Percentiles rank a stretch among this genome's conserved stretches.
phyloP scores from a whole-genome alignment of 208 protist species.

The Acanthamoeba lenticulata region DNA sequence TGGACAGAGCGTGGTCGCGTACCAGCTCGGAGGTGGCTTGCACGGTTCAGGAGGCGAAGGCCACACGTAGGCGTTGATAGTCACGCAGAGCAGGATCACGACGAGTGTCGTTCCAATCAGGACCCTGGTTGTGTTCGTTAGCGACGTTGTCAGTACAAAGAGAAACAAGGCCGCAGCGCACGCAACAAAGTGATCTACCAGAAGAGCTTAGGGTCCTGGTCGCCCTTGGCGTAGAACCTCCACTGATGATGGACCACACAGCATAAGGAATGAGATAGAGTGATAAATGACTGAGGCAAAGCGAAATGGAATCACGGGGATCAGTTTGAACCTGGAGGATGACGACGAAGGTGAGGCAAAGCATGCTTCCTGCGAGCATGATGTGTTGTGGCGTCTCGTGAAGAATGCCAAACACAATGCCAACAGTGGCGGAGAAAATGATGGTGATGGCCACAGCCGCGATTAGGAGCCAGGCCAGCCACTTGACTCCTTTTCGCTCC shows the following conservation, averaged over 20 bases:
- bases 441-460: not conserved
- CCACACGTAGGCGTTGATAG: slow-evolving; percentile 57
- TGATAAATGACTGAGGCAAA: not conserved
- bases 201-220: slow-evolving; percentile 48
- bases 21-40: not conserved
- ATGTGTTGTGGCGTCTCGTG: slow-evolving; percentile 21
- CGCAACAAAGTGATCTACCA: not conserved
- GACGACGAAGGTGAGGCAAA: slow-evolving; percentile 2
- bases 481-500: not conserved
- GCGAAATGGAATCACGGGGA: not conserved
- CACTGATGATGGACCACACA: not conserved
- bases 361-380: not conserved
- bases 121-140: not conserved
- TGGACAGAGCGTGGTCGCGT: not conserved
- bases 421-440: not conserved
- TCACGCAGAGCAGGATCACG: not conserved
- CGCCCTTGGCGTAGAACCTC: slow-evolving; percentile 6
- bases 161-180: not conserved
- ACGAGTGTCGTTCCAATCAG: not conserved
- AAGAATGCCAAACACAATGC: slow-evolving; percentile 25
- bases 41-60: not conserved
- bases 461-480: not conserved
- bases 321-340: not conserved
- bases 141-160: not conserved
- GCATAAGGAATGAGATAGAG: not conserved